Evolutionary conservation across 495 filamentous ascomycete species (phyloP).

Genomic region (Staphylotrichum tortipilum): DNA sequence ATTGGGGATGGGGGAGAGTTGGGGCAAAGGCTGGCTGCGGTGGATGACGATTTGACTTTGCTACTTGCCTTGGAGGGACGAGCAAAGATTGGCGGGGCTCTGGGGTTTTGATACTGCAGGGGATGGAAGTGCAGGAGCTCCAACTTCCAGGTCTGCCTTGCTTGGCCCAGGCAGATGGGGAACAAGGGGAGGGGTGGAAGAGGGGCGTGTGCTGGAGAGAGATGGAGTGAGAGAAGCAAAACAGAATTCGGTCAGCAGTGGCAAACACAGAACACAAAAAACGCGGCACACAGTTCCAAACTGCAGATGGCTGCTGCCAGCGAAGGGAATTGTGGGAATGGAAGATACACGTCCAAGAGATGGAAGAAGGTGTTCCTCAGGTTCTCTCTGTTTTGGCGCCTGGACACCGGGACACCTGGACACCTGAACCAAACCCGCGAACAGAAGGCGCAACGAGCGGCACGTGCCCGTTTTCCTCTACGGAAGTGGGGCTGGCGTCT

Average conservation of each 20-base stretch:
- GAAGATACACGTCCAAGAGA: background rate
- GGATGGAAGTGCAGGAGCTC: too few species aligned
- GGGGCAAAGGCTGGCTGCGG: background rate
- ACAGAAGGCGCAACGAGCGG: background rate
- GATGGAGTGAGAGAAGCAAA: background rate
- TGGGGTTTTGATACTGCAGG: too few species aligned
- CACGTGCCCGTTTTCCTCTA: background rate
- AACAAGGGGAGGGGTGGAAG: too few species aligned
- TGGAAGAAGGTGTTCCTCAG: background rate
- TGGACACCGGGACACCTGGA: background rate
- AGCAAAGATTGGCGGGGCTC: constrained; percentile 3
- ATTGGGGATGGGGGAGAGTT: background rate
- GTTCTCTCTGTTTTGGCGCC: too few species aligned
- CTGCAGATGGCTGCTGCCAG: background rate
- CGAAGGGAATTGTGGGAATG: background rate
- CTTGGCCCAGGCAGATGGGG: too few species aligned
- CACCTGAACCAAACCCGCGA: background rate
- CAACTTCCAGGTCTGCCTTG: too few species aligned
- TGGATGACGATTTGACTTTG: too few species aligned
- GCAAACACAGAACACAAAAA: too few species aligned
- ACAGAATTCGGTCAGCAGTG: too few species aligned
- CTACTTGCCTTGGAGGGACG: too few species aligned
- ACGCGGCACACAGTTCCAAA: too few species aligned
- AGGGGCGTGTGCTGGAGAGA: too few species aligned
- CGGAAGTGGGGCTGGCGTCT: background rate